Base-by-base conservation (phyloP, 805 yeast genomes). In the Suhomyces sp. region DNA sequence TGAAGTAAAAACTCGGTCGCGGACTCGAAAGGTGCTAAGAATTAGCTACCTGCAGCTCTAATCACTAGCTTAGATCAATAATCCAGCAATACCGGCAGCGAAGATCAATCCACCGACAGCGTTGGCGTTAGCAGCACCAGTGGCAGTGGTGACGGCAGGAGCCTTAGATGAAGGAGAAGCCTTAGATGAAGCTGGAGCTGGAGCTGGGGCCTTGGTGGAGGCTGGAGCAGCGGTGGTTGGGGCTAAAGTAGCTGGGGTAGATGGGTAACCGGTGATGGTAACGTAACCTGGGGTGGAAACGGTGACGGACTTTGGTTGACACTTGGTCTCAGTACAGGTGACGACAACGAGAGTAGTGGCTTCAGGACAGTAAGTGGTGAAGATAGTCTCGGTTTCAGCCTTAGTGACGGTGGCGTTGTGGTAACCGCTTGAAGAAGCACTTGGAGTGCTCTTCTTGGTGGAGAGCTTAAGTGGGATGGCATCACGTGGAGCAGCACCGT, bases 331-430 rank as follows among this genome's bases (percentile, higher is more conserved):
- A 22, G 48, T 44, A 59, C 74, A 69, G 41, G 67, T 67, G 53
- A 72, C 72, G 51, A 72, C 53, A 51, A 71, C 67, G 46, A 72
- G 44, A 33, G 67, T 64, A 41, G 77, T 72, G 35, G 69, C 52
- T 44, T 57, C 57, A 54, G 77, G 76, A 59, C 76, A 72, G 69
- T 64, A 70, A 53, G 76, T 72, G 58, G 66, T 60, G 65, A 58
- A 71, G 55, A 62, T 74, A 54, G 76, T 72, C 54, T 65, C 66
- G 29, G 72, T 68, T 31, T 59, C 53, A 47, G 59, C 62, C 36
- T 65, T 60, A 62, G 75, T 71, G 56, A 69, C 61, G 29, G 46
- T 35, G 35, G 47, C 46, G 44, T 36, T 50, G 33, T 9, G 10
- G 51, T 40, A 44, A 13, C 29, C 42, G 8, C n/a, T 19, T 0